Evolutionary conservation across 176 grass and related monocot genomes (phyloP).

Genomic region (Triticum dicoccoides): DNA sequence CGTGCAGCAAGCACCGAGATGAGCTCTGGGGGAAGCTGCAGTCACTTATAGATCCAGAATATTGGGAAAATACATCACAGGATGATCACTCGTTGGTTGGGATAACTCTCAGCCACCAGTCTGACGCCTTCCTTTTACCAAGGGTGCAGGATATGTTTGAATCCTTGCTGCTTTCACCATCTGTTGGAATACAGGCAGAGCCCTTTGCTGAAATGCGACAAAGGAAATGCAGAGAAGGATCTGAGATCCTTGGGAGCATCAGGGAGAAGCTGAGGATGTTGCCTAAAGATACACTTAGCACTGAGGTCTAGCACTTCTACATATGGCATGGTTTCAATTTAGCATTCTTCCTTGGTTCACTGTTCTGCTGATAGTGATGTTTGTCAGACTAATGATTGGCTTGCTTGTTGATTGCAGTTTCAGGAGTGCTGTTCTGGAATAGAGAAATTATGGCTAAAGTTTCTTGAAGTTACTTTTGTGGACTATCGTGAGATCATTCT

Average conservation of each 20-base stretch:
- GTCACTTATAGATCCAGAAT: neutral
- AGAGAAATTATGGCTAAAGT: constrained; percentile 1
- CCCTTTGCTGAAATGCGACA: neutral
- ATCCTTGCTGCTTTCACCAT: neutral
- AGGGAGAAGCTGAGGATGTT: constrained; percentile 1
- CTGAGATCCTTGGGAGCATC: neutral
- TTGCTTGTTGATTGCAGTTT: constrained; percentile 18
- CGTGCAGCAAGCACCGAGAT: neutral
- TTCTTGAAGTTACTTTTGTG: neutral
- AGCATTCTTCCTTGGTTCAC: constrained; percentile 8
- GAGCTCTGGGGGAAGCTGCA: neutral
- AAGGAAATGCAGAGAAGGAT: constrained; percentile 8
- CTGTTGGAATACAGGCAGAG: neutral
- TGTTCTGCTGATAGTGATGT: neutral
- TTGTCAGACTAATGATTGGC: constrained; percentile 2
- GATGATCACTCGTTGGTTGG: neutral
- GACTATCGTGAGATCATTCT: constrained; percentile 21
- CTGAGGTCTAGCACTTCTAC: neutral
- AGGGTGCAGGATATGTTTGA: neutral
- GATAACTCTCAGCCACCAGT: neutral
- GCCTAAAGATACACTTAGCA: neutral
- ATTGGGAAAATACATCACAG: neutral
- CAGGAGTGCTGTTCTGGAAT: neutral
- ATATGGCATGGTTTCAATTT: constrained; percentile 16
- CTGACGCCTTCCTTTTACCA: neutral